Evolutionary conservation across 2,329 filamentous ascomycete genomes (phyloP), one percentile per base, ranked within the genome.

Genomic region (Talaromyces sp.): DNA sequence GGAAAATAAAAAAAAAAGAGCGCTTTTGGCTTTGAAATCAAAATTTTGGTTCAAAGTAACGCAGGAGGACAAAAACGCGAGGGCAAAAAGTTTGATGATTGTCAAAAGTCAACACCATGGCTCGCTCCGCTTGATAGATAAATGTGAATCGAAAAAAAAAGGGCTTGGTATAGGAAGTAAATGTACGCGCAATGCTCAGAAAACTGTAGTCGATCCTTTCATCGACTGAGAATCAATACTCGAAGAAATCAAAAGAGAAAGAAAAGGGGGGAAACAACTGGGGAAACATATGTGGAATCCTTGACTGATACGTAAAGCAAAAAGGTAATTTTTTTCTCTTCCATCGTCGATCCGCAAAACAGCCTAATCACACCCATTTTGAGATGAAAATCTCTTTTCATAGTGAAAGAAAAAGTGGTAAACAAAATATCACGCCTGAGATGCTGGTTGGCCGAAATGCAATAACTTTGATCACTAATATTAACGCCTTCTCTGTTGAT

Each of bases 401-500:
- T 52, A 55, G n/a, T n/a, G 36, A 39, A 39, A 25, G 39, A 47
- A 22, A 55, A 58, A 36, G 33, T 15, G 53, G 49, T 44, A 62
- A 57, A 25, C 42, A 30, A 57, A 42, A 55, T 61, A 27, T 62
- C 60, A 49, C 60, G 55, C 60, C 60, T 62, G 39, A 58, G 55
- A 62, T 62, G 60, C 60, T 62, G 56, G 60, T 39, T 62, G 36
- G 52, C 60, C 60, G 44, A 59, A 62, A 58, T 59, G 60, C 57
- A 58, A 62, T 59, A 57, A 52, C 56, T 49, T 56, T 57, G 42
- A 51, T 54, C 55, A 62, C 42, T 62, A 56, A 58, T 62, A 59
- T 33, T 58, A 62, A 62, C 60, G 60, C 60, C 60, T 59, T 62
- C 52, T 62, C 49, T 57, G 44, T 55, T 62, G 47, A 57, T 53